Percentiles rank a stretch among this genome's conserved stretches.
These are phyloP conservation scores for Alternaria sp. DNA, from an alignment of 2,329 filamentous ascomycete genomes.

Conservation along the genomic window DNA sequence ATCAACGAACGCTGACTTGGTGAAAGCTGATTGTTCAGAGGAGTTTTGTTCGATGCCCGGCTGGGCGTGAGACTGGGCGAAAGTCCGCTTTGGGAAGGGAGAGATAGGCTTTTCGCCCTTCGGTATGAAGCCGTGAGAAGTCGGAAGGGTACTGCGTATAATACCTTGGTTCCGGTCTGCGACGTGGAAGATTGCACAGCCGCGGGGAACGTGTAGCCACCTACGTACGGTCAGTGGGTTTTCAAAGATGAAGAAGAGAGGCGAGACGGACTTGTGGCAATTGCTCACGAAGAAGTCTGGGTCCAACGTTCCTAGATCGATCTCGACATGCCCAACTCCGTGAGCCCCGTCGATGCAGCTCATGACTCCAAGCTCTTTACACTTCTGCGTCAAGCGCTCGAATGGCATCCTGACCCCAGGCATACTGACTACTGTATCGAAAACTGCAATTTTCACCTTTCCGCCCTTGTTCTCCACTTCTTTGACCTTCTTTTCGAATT, in stretches of 20 bases:
- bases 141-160: conserved; percentile 78
- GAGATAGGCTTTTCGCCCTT: conserved; percentile 35
- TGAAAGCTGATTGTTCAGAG: conserved; percentile 3
- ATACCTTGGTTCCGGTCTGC: conserved; percentile 77
- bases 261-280: conserved; percentile 55
- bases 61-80: conserved; percentile 9
- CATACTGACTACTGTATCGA: conserved; percentile 80
- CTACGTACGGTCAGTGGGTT: conserved; percentile 37
- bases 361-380: conserved; percentile 71
- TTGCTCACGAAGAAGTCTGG: conserved; percentile 90
- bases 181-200: conserved; percentile 82
- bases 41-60: conserved; percentile 5
- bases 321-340: conserved; percentile 77
- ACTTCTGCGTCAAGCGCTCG: conserved; percentile 69
- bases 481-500: conserved; percentile 68
- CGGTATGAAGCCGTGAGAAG: conserved; percentile 78
- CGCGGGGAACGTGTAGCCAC: conserved; percentile 84
- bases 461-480: conserved; percentile 64
- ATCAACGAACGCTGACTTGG: conserved; percentile 17
- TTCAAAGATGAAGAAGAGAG: background rate
- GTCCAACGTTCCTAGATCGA: conserved; percentile 72
- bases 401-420: conserved; percentile 85
- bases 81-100: conserved; percentile 46
- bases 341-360: conserved; percentile 87
- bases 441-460: conserved; percentile 72